Base-by-base conservation (phyloP, 352 stramenopile species). In the Peronospora farinosa region DNA sequence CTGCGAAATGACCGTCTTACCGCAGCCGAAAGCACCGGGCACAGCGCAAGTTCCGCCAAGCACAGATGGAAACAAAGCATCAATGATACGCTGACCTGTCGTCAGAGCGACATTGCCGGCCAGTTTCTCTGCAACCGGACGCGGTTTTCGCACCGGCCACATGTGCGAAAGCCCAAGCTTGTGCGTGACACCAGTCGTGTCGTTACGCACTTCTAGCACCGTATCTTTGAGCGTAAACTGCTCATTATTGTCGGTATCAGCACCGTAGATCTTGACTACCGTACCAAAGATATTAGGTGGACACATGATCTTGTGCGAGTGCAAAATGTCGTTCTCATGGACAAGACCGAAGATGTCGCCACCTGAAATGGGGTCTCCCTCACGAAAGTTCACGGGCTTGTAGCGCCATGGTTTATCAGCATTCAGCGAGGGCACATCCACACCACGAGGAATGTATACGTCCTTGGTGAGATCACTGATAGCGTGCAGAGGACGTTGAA, bases 1-100 rank as follows among this genome's bases (percentile, higher is more conserved):
- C 71, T 99, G 96, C 11, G 91, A 98, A 73, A 99, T 99, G 53
- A 99, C 96, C 42, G 97, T 99, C 92, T 99, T 99, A 60, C 96
- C 97, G 65, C 97, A 99, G 23, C 97, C 97, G 67, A 99, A 99
- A 19, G 97, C 97, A 51, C 97, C 97, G 30, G 97, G 96, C 13
- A 99, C 96, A 51, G 96, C 96, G 65, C 96, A 99, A 16, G 97
- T 99, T 62, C 97, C 96, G 25, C 97, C 97, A 33, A 99, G 76
- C 43, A 99, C 97, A 17, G 95, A 98, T 23, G 97, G 96, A 78
- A 99, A 99, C 37, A 99, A 79, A 40, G 95, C 93, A 70, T 99
- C 97, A 65, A 99, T 98, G 50, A 99, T 96, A 51, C 96, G 92
- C 71, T 99, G 95, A 35, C 96, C 97, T 2, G 97, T 99, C 52